Evolutionary conservation across 176 grass and related monocot species (phyloP), one percentile per base, ranked within the genome.

Genomic region (Musa troglodytarum): DNA sequence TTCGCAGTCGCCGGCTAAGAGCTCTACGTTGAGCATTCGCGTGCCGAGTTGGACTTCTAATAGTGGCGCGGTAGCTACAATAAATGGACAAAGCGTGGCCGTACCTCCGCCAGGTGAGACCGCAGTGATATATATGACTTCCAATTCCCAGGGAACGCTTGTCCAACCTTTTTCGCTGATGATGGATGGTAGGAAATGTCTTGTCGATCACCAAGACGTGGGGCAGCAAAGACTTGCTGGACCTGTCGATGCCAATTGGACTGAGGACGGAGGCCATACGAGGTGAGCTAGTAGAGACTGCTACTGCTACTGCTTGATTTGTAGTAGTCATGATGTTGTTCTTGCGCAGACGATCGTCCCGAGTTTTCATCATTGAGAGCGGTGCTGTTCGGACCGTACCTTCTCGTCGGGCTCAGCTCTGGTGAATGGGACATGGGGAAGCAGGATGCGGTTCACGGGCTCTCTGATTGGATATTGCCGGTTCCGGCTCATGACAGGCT

Each of bases 341-440:
- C 0, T 43, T 43, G 34, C 23, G 16, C 89, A 96, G 92, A 96
- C 82, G 87, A 96, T 62, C 81, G 92, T 52, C 65, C 89, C 8
- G 85, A 82, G 55, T 89, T 76, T 22, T 64, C 80, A 56, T 82
- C 89, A 4, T 57, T 92, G 4, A 83, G 88, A 68, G 89, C 89
- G 63, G 74, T 96, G 16, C 82, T 96, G 10, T 96, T 92, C 24
- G 92, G 92, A 0, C 92, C 89, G 2, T 89, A 86, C 81, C 81
- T 96, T 79, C 92, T 96, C 17, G 85, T 85, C 16, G 92, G 92
- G 57, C 78, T 92, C 63, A 81, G 89, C 50, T 86, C 82, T 49
- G 82, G 81, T 2, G 81, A 96, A 55, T 92, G 84, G 89, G 87
- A 92, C 34, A 84, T 78, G 0, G 34, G 34, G 3, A 43, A 43